Conservation (phyloP, 352 stramenopile species). For the Phytopythium mirpurense region DNA sequence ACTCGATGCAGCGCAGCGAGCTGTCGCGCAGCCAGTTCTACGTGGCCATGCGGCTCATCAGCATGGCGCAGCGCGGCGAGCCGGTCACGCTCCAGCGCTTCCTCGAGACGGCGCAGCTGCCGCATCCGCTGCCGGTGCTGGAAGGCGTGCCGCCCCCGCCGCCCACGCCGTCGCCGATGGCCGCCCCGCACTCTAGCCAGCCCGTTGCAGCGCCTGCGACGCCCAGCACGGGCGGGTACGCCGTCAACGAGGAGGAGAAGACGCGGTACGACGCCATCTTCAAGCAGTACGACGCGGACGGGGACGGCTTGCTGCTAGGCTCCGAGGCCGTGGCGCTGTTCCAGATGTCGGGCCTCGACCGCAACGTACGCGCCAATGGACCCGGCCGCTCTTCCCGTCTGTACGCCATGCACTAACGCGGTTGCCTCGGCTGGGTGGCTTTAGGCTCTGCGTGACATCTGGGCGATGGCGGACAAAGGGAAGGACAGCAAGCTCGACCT, state of each 20-base stretch:
- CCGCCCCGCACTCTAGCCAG: not conserved
- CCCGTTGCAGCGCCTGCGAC: not conserved
- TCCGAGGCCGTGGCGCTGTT: constrained; percentile 90
- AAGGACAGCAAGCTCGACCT: constrained; percentile 91
- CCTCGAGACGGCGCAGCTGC: constrained; percentile 46
- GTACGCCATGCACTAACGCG: not conserved
- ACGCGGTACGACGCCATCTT: constrained; percentile 91
- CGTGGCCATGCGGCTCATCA: constrained; percentile 82
- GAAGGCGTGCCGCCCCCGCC: constrained; percentile 53
- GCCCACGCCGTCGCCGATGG: constrained; percentile 11
- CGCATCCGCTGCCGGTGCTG: constrained; percentile 55
- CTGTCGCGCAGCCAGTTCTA: constrained; percentile 83
- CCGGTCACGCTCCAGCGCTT: constrained; percentile 63
- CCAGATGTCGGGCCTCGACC: constrained; percentile 90
- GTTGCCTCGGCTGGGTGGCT: constrained; percentile 1
- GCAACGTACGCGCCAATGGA: constrained; percentile 41
- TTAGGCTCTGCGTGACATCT: constrained; percentile 86
- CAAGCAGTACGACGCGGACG: constrained; percentile 87
- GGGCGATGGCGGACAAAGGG: constrained; percentile 87
- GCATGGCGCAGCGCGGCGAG: constrained; percentile 77
- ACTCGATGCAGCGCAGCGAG: constrained; percentile 62
- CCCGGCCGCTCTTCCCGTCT: not conserved
- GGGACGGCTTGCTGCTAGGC: constrained; percentile 90
- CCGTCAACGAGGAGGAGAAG: constrained; percentile 86
- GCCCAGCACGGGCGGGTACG: constrained; percentile 37